A percentile compares a stretch with the other conserved stretches of the same genome.
Evolutionary conservation across 306 rosid genomes (phyloP).

Genomic region (Senna tora): DNA sequence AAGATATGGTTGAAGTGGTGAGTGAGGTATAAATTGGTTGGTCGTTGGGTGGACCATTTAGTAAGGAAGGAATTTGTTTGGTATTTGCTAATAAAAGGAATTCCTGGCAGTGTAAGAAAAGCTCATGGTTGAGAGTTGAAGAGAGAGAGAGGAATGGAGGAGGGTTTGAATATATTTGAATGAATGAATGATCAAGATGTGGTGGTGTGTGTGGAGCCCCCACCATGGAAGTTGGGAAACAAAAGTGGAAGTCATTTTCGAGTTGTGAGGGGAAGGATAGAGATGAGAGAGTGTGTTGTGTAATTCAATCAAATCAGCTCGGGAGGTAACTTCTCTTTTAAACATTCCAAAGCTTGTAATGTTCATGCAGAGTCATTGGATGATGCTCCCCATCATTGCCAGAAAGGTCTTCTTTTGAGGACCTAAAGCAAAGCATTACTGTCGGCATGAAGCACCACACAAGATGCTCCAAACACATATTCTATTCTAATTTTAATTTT

Average conservation of each 20-base stretch:
- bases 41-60: conserved; percentile 53
- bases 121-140: no score
- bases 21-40: conserved; percentile 46
- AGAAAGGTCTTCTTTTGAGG: conserved; percentile 45
- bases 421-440: conserved; percentile 35
- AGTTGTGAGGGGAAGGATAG: conserved; percentile 3
- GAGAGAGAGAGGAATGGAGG: background rate
- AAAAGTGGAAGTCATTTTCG: conserved; percentile 60
- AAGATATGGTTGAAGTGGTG: conserved; percentile 45
- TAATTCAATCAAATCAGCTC: conserved; percentile 54
- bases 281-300: background rate
- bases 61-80: conserved; percentile 22
- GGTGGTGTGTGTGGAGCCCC: conserved; percentile 40
- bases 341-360: conserved; percentile 52
- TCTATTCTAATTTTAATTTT: conserved; percentile 44
- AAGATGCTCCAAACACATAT: conserved; percentile 41
- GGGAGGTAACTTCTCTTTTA: conserved; percentile 59
- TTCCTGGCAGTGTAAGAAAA: conserved; percentile 32
- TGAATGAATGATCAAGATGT: conserved; percentile 34
- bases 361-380: conserved; percentile 41
- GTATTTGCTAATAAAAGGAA: conserved; percentile 36
- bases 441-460: conserved; percentile 52
- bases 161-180: conserved; percentile 31
- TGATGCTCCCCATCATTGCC: conserved; percentile 46
- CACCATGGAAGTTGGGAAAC: conserved; percentile 41